These are phyloP conservation scores for Zea mays DNA, from an alignment of 176 grass and related monocot species.

Conservation along the genomic window DNA sequence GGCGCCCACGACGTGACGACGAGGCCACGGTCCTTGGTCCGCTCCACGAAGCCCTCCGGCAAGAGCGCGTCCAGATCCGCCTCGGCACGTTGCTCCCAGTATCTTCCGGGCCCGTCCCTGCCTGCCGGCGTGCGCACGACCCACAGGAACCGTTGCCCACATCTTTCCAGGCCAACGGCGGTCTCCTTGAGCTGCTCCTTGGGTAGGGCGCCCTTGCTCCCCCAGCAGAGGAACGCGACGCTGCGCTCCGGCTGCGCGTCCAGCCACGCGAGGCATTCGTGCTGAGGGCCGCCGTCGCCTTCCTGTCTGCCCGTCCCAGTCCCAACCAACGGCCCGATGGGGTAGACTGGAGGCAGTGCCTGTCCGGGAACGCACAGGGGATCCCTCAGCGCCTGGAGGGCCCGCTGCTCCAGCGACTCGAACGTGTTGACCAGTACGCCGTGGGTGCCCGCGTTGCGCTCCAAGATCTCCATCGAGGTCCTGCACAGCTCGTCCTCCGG, in stretches of 20 bases:
- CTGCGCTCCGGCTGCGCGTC: slow-evolving; percentile 47
- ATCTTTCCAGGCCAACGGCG: slow-evolving; percentile 15
- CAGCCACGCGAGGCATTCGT: slow-evolving; percentile 43
- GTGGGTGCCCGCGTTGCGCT: neutral
- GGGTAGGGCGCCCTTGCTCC: slow-evolving; percentile 21
- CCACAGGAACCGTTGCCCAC: slow-evolving; percentile 18
- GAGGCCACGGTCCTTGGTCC: slow-evolving; percentile 31
- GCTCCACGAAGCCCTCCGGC: slow-evolving; percentile 44
- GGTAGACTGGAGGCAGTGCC: neutral
- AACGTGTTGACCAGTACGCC: slow-evolving; percentile 25
- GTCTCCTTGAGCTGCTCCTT: slow-evolving; percentile 32
- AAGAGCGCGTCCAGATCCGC: slow-evolving; percentile 26
- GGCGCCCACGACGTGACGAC: slow-evolving; percentile 31
- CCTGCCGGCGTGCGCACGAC: slow-evolving; percentile 27
- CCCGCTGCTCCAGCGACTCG: neutral
- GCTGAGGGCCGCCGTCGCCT: too few species aligned
- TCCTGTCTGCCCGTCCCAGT: neutral
- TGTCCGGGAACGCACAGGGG: neutral
- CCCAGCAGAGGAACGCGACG: slow-evolving; percentile 51
- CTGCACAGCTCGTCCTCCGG: slow-evolving; percentile 7
- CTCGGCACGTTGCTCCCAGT: slow-evolving; percentile 20
- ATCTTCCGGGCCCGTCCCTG: neutral
- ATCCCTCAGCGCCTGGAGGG: slow-evolving; percentile 4
- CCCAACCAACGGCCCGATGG: slow-evolving; percentile 5
- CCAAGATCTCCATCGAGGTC: neutral